Conservation (phyloP, 2,329 filamentous ascomycete genomes). For the Periconia sp. region DNA sequence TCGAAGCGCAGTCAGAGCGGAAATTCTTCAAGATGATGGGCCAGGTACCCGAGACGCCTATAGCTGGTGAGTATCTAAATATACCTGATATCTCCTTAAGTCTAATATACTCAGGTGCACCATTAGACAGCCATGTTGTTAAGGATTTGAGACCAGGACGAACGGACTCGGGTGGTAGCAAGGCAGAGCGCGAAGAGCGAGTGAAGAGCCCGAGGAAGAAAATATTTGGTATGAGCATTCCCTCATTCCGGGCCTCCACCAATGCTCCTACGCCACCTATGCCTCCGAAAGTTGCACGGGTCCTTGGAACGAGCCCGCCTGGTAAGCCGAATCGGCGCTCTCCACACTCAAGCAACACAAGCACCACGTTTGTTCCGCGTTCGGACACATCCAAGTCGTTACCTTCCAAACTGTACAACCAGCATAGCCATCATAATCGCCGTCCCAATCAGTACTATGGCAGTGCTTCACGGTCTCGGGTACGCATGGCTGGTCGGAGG, state of each 20-base stretch:
- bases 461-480: background rate
- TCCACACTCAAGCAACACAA: slow-evolving; percentile 15
- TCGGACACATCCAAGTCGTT: slow-evolving; percentile 35
- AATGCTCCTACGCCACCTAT: slow-evolving; percentile 17
- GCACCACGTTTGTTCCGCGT: slow-evolving; percentile 7
- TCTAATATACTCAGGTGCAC: background rate
- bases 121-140: slow-evolving; percentile 5
- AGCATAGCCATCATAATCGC: slow-evolving; percentile 13
- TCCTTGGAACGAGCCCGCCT: slow-evolving; percentile 38
- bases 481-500: slow-evolving; percentile 6
- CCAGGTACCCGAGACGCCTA: slow-evolving; percentile 32
- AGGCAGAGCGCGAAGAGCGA: slow-evolving; percentile 7
- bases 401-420: slow-evolving; percentile 23
- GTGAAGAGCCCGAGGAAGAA: slow-evolving; percentile 50
- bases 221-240: slow-evolving; percentile 43
- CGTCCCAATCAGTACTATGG: slow-evolving; percentile 4
- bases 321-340: slow-evolving; percentile 20
- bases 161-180: slow-evolving; percentile 19
- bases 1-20: slow-evolving; percentile 49
- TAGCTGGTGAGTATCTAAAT: slow-evolving; percentile 16
- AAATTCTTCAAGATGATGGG: slow-evolving; percentile 42
- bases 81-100: too few species aligned
- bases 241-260: slow-evolving; percentile 26
- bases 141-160: slow-evolving; percentile 27
- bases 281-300: slow-evolving; percentile 27